These are phyloP conservation scores for Halenospora varia DNA, from an alignment of 495 filamentous ascomycete genomes.

Conservation along the genomic window DNA sequence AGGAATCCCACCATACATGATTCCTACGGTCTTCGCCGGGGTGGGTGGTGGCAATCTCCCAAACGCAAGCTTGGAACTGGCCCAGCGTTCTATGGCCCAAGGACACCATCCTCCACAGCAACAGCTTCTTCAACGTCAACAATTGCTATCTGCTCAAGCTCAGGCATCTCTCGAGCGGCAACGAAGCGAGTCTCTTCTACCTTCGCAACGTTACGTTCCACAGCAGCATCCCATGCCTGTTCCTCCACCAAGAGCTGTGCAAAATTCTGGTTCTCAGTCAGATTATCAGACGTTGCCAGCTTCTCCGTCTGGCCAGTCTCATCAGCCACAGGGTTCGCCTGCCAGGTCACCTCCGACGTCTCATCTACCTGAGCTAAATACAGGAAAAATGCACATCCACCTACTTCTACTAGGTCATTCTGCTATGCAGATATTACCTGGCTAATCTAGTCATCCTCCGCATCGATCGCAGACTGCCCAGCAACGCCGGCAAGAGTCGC, in stretches of 20 bases:
- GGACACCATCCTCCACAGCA: conserved; percentile 50
- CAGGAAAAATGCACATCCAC: conserved; percentile 54
- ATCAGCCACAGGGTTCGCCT: conserved; percentile 23
- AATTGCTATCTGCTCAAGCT: conserved; percentile 45
- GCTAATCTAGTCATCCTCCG: conserved; percentile 33
- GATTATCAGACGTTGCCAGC: conserved; percentile 28
- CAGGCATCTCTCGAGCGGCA: conserved; percentile 40
- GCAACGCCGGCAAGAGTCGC: conserved; percentile 46
- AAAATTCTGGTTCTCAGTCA: conserved; percentile 28
- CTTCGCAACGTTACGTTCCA: conserved; percentile 26
- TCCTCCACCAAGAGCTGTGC: conserved; percentile 25
- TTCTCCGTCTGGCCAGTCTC: conserved; percentile 26
- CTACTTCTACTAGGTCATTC: conserved; percentile 40
- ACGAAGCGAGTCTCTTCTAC: conserved; percentile 41
- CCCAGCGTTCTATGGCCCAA: conserved; percentile 62
- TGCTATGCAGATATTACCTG: conserved; percentile 33
- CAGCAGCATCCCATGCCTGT: conserved; percentile 29
- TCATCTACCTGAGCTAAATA: conserved; percentile 45
- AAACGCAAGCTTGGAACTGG: conserved; percentile 61
- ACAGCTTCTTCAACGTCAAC: conserved; percentile 43
- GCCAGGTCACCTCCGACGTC: conserved; percentile 33
- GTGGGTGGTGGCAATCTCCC: conserved; percentile 65
- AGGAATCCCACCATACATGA: conserved; percentile 79
- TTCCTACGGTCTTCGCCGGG: conserved; percentile 88
- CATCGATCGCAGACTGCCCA: conserved; percentile 49